phyloP scores from a whole-genome alignment of 2,329 filamentous ascomycete genomes.

The Cordyceps javanica region DNA sequence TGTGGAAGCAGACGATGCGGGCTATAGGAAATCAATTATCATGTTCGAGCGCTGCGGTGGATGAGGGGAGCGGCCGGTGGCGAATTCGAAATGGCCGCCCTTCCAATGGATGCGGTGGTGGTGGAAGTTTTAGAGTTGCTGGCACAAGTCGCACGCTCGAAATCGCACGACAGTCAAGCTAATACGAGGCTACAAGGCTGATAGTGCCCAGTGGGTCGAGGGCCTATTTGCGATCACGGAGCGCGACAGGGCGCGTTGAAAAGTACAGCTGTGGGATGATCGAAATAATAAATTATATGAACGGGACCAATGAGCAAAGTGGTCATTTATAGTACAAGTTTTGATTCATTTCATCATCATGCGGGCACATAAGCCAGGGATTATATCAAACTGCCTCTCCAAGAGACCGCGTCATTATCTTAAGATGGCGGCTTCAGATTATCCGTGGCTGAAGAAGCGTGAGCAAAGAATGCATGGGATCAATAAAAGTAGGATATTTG shows the following conservation, averaged over 20 bases:
- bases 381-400: neutral
- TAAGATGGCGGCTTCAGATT: slow-evolving; percentile 72
- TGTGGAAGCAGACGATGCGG: neutral
- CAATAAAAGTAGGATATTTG: slow-evolving; percentile 5
- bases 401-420: slow-evolving; percentile 18
- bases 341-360: slow-evolving; percentile 2
- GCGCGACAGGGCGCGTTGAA: neutral
- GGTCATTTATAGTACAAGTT: neutral
- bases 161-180: slow-evolving; percentile 12
- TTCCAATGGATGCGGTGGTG: slow-evolving; percentile 23
- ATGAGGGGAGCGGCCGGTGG: slow-evolving; percentile 11
- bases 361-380: neutral
- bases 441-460: slow-evolving; percentile 60
- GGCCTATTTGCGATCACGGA: neutral
- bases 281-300: neutral
- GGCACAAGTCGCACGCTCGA: slow-evolving; percentile 16
- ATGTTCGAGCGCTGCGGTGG: slow-evolving; percentile 10
- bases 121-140: slow-evolving; percentile 18
- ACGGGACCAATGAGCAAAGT: too few relatives aligned
- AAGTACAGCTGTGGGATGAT: neutral
- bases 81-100: slow-evolving; percentile 9
- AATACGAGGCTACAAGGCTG: slow-evolving; percentile 32
- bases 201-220: slow-evolving; percentile 21
- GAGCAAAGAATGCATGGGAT: slow-evolving; percentile 5
- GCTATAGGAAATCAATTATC: slow-evolving; percentile 5